These are phyloP conservation scores for Sclerotinia trifoliorum DNA, from an alignment of 2,329 filamentous ascomycete genomes.

Conservation along the genomic window DNA sequence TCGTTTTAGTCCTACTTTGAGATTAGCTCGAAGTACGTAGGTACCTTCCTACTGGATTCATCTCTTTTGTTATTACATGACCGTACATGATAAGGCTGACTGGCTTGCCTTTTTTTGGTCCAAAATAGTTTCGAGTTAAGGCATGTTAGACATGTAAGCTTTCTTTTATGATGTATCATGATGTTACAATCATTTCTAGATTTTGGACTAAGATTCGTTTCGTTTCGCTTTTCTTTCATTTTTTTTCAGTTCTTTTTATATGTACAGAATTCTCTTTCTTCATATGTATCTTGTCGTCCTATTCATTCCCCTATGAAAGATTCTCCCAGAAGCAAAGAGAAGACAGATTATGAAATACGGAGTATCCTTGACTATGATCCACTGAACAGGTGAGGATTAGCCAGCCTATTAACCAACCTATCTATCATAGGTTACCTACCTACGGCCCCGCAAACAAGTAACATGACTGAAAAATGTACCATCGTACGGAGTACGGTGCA, in stretches of 20 bases:
- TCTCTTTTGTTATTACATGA: background rate
- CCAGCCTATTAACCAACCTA: background rate
- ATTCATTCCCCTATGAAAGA: background rate
- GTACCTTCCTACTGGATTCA: background rate
- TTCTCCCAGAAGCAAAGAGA: background rate
- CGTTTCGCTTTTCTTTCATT: background rate
- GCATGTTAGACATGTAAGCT: background rate
- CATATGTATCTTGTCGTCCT: background rate
- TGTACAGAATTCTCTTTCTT: background rate
- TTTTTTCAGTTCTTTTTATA: background rate
- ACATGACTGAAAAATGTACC: slow-evolving; percentile 14
- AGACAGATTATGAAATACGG: background rate
- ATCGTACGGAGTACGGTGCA: background rate
- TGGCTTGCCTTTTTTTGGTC: background rate
- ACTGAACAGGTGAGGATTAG: background rate
- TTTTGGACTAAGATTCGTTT: too few relatives aligned
- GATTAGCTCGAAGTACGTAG: background rate
- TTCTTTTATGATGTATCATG: background rate
- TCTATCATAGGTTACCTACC: slow-evolving; percentile 2
- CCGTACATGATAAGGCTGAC: slow-evolving; percentile 19
- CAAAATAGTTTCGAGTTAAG: background rate
- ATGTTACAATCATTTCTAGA: background rate
- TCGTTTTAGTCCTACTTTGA: background rate
- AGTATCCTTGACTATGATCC: slow-evolving; percentile 5
- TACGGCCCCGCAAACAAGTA: background rate